Evolutionary conservation across 371 early-diverging fungal genomes (phyloP).

Genomic region (Mortierella sp.): DNA sequence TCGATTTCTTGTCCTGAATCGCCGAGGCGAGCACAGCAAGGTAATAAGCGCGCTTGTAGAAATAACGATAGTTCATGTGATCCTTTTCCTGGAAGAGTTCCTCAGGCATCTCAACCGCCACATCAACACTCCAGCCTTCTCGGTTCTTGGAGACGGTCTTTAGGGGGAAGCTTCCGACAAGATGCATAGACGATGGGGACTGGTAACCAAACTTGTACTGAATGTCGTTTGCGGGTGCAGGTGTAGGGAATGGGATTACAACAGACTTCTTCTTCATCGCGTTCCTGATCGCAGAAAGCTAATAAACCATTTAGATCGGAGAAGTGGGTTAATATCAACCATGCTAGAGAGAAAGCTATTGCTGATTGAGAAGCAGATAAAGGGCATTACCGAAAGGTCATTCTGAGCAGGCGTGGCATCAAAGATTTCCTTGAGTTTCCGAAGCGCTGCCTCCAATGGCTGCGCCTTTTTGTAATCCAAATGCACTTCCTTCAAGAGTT

Average conservation of each 20-base stretch:
- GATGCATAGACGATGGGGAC: constrained; percentile 78
- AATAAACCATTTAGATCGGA: not conserved
- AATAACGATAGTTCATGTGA: constrained; percentile 92
- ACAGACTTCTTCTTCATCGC: constrained; percentile 62
- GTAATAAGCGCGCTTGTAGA: constrained; percentile 95
- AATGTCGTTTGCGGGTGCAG: constrained; percentile 73
- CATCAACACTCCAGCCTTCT: constrained; percentile 81
- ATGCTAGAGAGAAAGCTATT: not conserved
- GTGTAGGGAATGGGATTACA: constrained; percentile 79
- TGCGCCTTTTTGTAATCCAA: constrained; percentile 73
- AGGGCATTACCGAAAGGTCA: constrained; percentile 59
- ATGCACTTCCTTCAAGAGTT: constrained; percentile 79
- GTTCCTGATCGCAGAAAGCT: constrained; percentile 60
- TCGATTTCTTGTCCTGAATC: constrained; percentile 63
- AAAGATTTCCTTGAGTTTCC: constrained; percentile 68
- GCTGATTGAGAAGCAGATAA: constrained; percentile 13
- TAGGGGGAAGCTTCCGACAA: constrained; percentile 92
- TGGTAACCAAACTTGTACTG: constrained; percentile 81
- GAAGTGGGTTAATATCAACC: not conserved
- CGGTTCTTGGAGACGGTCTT: constrained; percentile 75
- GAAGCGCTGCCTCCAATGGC: constrained; percentile 80
- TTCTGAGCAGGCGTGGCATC: constrained; percentile 61
- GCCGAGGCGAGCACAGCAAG: constrained; percentile 73
- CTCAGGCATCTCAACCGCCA: constrained; percentile 94
- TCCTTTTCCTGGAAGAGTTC: constrained; percentile 92